Conservation (phyloP, 441 rosid genomes). For the Euphorbia celastroides region DNA sequence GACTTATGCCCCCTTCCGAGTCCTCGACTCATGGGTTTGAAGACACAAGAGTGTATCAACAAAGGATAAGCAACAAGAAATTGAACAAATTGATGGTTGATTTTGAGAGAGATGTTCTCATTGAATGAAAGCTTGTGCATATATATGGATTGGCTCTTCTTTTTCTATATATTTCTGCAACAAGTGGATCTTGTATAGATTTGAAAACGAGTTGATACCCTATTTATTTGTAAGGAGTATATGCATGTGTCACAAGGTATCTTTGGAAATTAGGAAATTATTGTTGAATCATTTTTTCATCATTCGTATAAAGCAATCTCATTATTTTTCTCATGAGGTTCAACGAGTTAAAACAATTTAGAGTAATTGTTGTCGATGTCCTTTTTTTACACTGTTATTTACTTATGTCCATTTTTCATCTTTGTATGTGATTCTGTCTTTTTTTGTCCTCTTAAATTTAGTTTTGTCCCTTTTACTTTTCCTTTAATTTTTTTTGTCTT, state of each 20-base stretch:
- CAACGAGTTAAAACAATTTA: too few species aligned
- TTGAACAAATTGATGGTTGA: constrained; percentile 48
- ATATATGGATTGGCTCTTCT: too few species aligned
- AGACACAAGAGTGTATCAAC: constrained; percentile 32
- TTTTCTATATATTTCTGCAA: too few species aligned
- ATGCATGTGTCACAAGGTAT: neutral
- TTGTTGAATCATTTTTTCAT: neutral
- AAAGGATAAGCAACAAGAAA: constrained; percentile 52
- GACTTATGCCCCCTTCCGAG: constrained; percentile 27
- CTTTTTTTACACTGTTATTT: too few species aligned
- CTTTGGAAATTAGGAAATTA: neutral
- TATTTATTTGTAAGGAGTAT: neutral
- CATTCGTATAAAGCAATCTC: neutral
- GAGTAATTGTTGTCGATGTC: too few species aligned
- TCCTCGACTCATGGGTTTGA: constrained; percentile 30
- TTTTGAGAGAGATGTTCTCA: constrained; percentile 18
- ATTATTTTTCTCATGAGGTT: too few species aligned
- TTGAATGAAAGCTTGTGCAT: neutral
- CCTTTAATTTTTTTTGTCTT: too few species aligned
- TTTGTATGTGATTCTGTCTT: too few species aligned
- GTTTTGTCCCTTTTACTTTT: too few species aligned
- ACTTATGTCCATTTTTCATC: too few species aligned
- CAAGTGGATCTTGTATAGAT: neutral
- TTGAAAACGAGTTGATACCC: too few species aligned
- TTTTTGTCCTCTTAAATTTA: too few species aligned